Evolutionary conservation across 805 yeast species (phyloP), one percentile per base, ranked within the genome.

Genomic region (Wickerhamomyces queroliae): DNA sequence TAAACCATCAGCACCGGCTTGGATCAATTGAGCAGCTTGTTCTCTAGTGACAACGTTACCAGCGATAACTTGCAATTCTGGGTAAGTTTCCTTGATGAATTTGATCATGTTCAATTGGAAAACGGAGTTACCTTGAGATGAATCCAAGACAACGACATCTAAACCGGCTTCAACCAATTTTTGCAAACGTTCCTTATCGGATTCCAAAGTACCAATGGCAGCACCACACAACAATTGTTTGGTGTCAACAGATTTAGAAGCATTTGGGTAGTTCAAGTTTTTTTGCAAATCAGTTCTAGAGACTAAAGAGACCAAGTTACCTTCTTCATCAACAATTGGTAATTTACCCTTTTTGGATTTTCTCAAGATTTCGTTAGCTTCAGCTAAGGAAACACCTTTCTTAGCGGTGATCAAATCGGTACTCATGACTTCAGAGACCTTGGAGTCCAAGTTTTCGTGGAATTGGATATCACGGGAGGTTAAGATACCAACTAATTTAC

Each of bases 11-110:
- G 95, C 96, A 69, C 99, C 99, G 38, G 95, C 96, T 56, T 76
- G 83, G 57, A 89, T 91, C 60, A 93, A 76, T 59, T 79, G 74
- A 46, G 99, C 99, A 53, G 99, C 98, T 75, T 93, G 99, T 67
- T 91, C 99, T 67, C 99, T 84, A 52, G 97, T 90, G 46, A 90
- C 98, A 58, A 93, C 99, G 63, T 93, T 93, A 76, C 99, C 99
- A 45, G 95, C 99, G 67, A 93, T 80, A 50, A 93, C 86, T 68
- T 93, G 79, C 57, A 93, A 70, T 20, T 82, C 76, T 51, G 95
- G 88, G 74, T 66, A 79, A 38, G 76, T 84, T 51, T 66, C 60
- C 71, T 93, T 93, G 70, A 87, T 83, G 90, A 88, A 88, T 69
- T 81, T 75, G 67, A 93, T 75, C 95, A 93, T 85, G 55, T 91